Base-by-base conservation (phyloP, 164 flowering plant genomes). In the Dillenia suffruticosa region DNA sequence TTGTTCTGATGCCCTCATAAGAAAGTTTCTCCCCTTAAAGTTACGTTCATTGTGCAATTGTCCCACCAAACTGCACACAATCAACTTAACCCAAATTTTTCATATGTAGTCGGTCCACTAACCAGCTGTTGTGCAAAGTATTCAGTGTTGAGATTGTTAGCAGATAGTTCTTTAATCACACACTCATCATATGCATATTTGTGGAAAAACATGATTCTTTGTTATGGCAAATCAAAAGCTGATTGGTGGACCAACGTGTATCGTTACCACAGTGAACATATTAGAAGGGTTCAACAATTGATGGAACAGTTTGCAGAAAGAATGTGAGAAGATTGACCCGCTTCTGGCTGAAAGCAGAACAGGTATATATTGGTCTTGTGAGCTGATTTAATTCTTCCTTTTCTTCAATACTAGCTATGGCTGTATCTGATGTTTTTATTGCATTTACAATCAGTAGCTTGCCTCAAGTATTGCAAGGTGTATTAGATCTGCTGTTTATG, bases 201-300 rank as follows among this genome's bases (percentile, higher is more conserved):
- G 32, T 26, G 32, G 5, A 26, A 95, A 72, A 95, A 92, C 72
- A 95, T 95, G 98, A 95, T 95, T 64, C 97, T 92, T 72, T 92
- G 98, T 2, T 95, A 88, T 77, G 99, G 92, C 51, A 95, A 95
- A 63, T 85, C 99, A 69, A 95, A 95, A 71, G 98, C 99, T 10
- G 99, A 95, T 65, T 95, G 98, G 99, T 95, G 99, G 99, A 95
- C 99, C 54, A 92, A 95, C 78, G 99, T 95, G 80, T 97, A 98
- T 70, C 99, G 88, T 58, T 95, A 95, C 55, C 90, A 92, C 54
- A 92, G 99, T 69, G 99, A 95, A 65, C 99, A 98, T 79, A 95
- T 95, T 53, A 83, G 98, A 73, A 87, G 98, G 99, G 99, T 68
- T 98, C 99, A 40, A 95, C 99, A 10, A 98, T 95, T 59, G 99